phyloP scores from a whole-genome alignment of 306 rosid genomes.

The Amphicarpaea edgeworthii region DNA sequence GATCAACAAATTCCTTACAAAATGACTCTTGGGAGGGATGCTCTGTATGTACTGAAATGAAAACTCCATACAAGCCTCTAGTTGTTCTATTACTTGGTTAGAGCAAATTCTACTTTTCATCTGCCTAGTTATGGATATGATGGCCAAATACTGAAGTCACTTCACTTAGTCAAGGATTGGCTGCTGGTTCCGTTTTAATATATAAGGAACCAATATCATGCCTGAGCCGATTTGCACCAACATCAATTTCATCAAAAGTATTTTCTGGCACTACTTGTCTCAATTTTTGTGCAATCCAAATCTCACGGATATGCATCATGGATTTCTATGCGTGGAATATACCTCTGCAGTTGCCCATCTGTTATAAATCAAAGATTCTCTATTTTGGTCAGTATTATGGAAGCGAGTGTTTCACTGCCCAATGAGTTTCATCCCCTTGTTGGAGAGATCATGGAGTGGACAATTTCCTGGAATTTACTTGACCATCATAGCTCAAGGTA shows the following conservation, averaged over 20 bases:
- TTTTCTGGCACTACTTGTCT: slow-evolving; percentile 21
- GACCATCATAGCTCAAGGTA: slow-evolving; percentile 29
- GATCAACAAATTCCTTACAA: slow-evolving; percentile 34
- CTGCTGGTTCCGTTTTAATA: slow-evolving; percentile 31
- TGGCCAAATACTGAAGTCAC: slow-evolving; percentile 42
- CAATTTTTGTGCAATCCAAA: slow-evolving; percentile 17
- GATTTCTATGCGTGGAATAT: slow-evolving; percentile 8
- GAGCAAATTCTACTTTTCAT: slow-evolving; percentile 36
- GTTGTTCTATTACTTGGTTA: slow-evolving; percentile 31
- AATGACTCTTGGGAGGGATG: slow-evolving; percentile 32
- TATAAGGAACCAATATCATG: slow-evolving; percentile 36
- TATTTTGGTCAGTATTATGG: slow-evolving; percentile 19
- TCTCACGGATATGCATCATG: slow-evolving; percentile 10
- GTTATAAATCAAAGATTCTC: not conserved
- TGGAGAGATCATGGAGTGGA: slow-evolving; percentile 30
- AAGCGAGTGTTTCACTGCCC: slow-evolving; percentile 36
- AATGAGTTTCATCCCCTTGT: slow-evolving; percentile 28
- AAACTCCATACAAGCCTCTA: slow-evolving; percentile 38
- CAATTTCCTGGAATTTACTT: slow-evolving; percentile 5
- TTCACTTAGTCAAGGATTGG: slow-evolving; percentile 20
- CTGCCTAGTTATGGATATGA: slow-evolving; percentile 41
- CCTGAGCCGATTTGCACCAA: slow-evolving; percentile 2
- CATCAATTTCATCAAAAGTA: not conserved
- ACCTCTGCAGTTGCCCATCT: slow-evolving; percentile 17
- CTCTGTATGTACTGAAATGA: slow-evolving; percentile 28